Evolutionary conservation across 306 rosid species (phyloP), one percentile per base, ranked within the genome.

Genomic region (Fagus sylvatica): DNA sequence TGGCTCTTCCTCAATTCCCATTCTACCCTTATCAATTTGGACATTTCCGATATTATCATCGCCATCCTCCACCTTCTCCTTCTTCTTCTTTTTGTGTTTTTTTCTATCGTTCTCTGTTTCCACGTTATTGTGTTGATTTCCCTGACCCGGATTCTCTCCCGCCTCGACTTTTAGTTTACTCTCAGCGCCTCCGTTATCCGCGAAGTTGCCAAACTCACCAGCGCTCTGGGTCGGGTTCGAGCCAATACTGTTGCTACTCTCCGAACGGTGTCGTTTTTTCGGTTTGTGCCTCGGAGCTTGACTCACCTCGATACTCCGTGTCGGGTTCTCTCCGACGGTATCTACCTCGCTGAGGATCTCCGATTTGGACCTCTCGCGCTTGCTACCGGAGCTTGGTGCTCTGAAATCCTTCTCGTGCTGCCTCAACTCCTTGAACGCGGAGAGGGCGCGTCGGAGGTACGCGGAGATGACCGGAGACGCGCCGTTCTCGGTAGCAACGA

Each of bases 361-460:
- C 22, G 79, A 64, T 56, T 64, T 28, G 34, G 16, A 53, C 54
- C 43, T 43, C 13, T 67, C 39, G 8, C 65, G 76, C 61, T 53
- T 79, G 6, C 73, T 76, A 4, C 57, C 62, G 32, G 82, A 72
- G 9, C 69, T 12, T 6, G 71, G 34, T 8, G 51, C 76, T 6
- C 74, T 78, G 42, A 84, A 76, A 49, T 81, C 87, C 69, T 65
- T 80, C 59, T 87, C 84, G 6, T 81, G 84, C 82, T 79, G 88
- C 46, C 82, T 82, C 59, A 84, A 69, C 84, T 87, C 90, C 79
- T 87, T 75, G 83, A 87, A 84, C 6, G 90, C 79, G 40, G 62
- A 71, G 34, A 86, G 37, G 69, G 88, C 42, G 71, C 90, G 90
- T n/a, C 88, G 72, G 42, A 84, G 85, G 78, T 82, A 87, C 4